phyloP scores from a whole-genome alignment of 179 eudicot species.

The Spinacia oleracea region DNA sequence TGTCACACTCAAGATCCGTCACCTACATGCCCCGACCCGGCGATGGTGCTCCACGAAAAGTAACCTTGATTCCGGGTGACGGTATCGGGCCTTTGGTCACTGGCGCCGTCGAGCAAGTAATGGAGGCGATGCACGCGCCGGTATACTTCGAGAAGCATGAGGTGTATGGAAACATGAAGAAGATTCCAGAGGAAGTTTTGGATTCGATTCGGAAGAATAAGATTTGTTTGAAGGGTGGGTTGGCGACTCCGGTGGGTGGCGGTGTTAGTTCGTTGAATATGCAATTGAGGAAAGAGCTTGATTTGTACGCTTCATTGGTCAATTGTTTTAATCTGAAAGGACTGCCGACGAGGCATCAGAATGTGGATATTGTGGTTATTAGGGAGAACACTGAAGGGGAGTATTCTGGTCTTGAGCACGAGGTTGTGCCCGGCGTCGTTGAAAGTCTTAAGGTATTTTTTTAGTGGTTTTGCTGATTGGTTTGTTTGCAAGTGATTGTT shows the following conservation, averaged over 20 bases:
- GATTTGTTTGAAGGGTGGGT: slow-evolving; percentile 75
- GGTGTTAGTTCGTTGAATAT: slow-evolving; percentile 83
- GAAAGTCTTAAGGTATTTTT: slow-evolving; percentile 73
- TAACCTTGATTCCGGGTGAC: slow-evolving; percentile 83
- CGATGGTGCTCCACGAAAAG: slow-evolving; percentile 63
- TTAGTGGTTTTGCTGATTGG: neutral
- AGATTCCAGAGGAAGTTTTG: slow-evolving; percentile 51
- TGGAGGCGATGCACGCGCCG: slow-evolving; percentile 88
- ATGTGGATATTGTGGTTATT: slow-evolving; percentile 85
- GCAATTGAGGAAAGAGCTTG: slow-evolving; percentile 68
- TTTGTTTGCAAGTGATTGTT: neutral
- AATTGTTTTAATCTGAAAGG: slow-evolving; percentile 74
- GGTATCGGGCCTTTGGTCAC: slow-evolving; percentile 87
- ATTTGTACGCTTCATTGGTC: slow-evolving; percentile 73
- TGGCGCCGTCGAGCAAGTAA: slow-evolving; percentile 76
- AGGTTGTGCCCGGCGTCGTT: slow-evolving; percentile 91
- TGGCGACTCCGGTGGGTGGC: slow-evolving; percentile 82
- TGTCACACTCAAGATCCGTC: slow-evolving; percentile 38
- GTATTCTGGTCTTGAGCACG: slow-evolving; percentile 79
- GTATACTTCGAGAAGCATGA: slow-evolving; percentile 64
- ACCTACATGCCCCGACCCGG: slow-evolving; percentile 98
- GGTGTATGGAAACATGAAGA: slow-evolving; percentile 65
- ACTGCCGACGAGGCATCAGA: slow-evolving; percentile 66
- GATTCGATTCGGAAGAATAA: slow-evolving; percentile 72
- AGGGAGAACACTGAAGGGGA: slow-evolving; percentile 96